These are phyloP conservation scores for Tolypocladium tundrense DNA, from an alignment of 2,329 filamentous ascomycete species.

Conservation along the genomic window DNA sequence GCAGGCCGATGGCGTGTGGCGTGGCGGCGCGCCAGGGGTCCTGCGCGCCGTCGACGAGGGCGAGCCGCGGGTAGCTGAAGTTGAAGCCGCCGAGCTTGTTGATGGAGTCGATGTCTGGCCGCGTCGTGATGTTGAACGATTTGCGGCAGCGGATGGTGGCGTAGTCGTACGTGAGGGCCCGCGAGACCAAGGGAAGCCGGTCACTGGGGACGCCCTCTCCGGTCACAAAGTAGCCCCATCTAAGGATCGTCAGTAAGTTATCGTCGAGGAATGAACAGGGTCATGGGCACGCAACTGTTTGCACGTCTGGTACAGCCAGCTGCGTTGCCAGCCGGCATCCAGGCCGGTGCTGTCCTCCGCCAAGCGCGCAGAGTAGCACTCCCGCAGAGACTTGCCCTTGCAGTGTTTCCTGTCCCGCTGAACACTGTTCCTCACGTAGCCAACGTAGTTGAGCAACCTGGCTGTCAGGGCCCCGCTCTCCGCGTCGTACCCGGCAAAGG, in stretches of 20 bases:
- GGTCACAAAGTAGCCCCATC: slow-evolving; percentile 72
- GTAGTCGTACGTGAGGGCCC: slow-evolving; percentile 56
- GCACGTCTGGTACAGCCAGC: slow-evolving; percentile 45
- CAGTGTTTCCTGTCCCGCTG: slow-evolving; percentile 10
- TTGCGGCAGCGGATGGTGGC: slow-evolving; percentile 50
- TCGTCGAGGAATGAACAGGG: not conserved
- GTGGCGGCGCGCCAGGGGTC: slow-evolving; percentile 75
- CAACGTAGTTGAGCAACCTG: slow-evolving; percentile 42
- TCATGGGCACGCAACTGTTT: slow-evolving; percentile 31
- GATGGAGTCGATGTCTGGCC: slow-evolving; percentile 53
- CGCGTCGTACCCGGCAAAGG: slow-evolving; percentile 27
- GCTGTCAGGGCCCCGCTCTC: slow-evolving; percentile 26
- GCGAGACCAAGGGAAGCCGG: slow-evolving; percentile 61
- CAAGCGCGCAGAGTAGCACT: slow-evolving; percentile 21
- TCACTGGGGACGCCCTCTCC: slow-evolving; percentile 57
- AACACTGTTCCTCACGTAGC: slow-evolving; percentile 27
- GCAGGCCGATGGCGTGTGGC: slow-evolving; percentile 54
- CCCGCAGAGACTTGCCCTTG: slow-evolving; percentile 11
- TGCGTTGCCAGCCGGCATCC: slow-evolving; percentile 16
- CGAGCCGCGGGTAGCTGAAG: slow-evolving; percentile 65
- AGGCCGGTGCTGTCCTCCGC: slow-evolving; percentile 11
- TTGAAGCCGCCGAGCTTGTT: slow-evolving; percentile 69
- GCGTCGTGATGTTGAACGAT: slow-evolving; percentile 58
- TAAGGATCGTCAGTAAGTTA: slow-evolving; percentile 13
- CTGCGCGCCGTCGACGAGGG: slow-evolving; percentile 63